These are phyloP conservation scores for Plasmodium gonderi DNA, from an alignment of 169 alveolate species.

Conservation along the genomic window DNA sequence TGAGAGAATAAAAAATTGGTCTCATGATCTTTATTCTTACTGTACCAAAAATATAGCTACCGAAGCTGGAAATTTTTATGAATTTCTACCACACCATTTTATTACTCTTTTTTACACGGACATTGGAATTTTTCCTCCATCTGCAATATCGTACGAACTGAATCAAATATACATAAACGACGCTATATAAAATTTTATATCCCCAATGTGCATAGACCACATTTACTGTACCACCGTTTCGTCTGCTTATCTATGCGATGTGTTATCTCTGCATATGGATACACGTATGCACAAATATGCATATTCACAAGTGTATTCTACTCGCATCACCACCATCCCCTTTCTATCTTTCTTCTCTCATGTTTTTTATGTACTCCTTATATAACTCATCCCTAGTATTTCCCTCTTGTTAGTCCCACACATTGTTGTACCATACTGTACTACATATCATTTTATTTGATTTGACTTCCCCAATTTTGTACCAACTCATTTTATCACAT, in stretches of 20 bases:
- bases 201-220: not conserved
- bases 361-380: no score
- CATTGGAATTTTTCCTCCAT: constrained; percentile 68
- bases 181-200: not conserved
- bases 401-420: no score
- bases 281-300: not conserved
- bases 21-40: constrained; percentile 18
- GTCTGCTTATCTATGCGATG: not conserved
- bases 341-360: no score
- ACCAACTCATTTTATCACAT: not conserved
- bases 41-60: constrained; percentile 43
- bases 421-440: not conserved
- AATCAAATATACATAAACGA: constrained; percentile 52
- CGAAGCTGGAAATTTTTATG: constrained; percentile 25
- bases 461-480: not conserved
- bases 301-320: not conserved
- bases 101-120: constrained; percentile 72
- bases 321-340: no score
- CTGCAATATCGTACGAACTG: constrained; percentile 49
- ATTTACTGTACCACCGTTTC: not conserved
- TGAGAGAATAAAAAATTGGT: constrained; percentile 19
- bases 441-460: not conserved
- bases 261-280: not conserved
- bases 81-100: constrained; percentile 50
- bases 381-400: no score